phyloP scores from a whole-genome alignment of 2,329 filamentous ascomycete species.

The Alternaria ethzedia region DNA sequence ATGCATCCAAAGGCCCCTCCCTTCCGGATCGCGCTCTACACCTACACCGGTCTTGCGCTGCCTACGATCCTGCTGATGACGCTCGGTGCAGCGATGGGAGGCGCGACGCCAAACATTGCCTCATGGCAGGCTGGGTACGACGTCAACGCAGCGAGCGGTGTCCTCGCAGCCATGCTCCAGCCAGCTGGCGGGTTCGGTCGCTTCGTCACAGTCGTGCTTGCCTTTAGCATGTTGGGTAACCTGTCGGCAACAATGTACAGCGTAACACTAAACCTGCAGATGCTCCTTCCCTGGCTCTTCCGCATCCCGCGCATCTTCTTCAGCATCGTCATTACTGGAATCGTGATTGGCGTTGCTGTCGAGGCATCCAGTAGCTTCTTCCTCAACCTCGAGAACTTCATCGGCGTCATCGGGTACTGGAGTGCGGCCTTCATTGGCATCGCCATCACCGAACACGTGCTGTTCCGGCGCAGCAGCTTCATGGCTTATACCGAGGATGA shows the following conservation, averaged over 20 bases:
- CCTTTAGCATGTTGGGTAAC: slow-evolving; percentile 62
- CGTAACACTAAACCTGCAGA: slow-evolving; percentile 69
- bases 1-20: slow-evolving; percentile 63
- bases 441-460: slow-evolving; percentile 46
- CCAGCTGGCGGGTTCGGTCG: slow-evolving; percentile 66
- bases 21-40: slow-evolving; percentile 61
- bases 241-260: slow-evolving; percentile 66
- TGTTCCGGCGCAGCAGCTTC: slow-evolving; percentile 45
- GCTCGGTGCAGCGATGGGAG: slow-evolving; percentile 69
- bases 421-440: slow-evolving; percentile 43
- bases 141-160: slow-evolving; percentile 62
- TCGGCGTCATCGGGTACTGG: slow-evolving; percentile 48
- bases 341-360: slow-evolving; percentile 66
- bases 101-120: slow-evolving; percentile 62
- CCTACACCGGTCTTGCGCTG: slow-evolving; percentile 61
- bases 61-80: slow-evolving; percentile 67
- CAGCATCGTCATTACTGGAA: slow-evolving; percentile 62
- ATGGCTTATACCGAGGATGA: slow-evolving; percentile 47
- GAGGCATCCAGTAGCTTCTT: slow-evolving; percentile 64
- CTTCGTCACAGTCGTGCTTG: slow-evolving; percentile 66
- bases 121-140: slow-evolving; percentile 63
- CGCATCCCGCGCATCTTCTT: slow-evolving; percentile 65
- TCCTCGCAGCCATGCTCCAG: slow-evolving; percentile 65
- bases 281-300: slow-evolving; percentile 63
- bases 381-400: slow-evolving; percentile 55